Percentiles rank a stretch among this genome's conserved stretches.
Conservation (phyloP, 257 asterid species). For the Fraxinus cuspidata region DNA sequence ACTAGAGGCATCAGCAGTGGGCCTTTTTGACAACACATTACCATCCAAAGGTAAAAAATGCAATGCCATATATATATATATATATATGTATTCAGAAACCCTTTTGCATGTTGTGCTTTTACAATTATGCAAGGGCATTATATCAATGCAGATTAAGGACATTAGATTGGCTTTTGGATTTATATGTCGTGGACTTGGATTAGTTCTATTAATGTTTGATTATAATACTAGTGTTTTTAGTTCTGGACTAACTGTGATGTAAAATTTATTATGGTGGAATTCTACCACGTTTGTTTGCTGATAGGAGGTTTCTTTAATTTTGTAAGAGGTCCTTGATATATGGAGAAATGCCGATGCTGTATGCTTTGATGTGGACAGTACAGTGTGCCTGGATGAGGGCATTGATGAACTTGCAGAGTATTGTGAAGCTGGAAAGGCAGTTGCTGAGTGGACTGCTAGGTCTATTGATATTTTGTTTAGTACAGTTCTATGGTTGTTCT, state of each 20-base stretch:
- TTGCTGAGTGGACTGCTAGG: constrained; percentile 97
- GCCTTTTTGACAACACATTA: constrained; percentile 58
- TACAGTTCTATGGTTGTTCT: not conserved
- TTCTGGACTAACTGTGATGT: not conserved
- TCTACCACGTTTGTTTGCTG: constrained; percentile 24
- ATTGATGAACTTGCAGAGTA: constrained; percentile 96
- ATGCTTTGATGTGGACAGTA: constrained; percentile 97
- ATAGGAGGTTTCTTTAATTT: constrained; percentile 32
- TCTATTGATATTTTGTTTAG: constrained; percentile 17
- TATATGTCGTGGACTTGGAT: constrained; percentile 8
- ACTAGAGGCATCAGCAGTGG: constrained; percentile 38
- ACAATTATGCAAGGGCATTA: not conserved
- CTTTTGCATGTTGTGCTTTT: not conserved
- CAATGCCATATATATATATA: not conserved
- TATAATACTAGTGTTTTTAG: not conserved
- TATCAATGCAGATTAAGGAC: not conserved
- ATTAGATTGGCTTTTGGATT: not conserved
- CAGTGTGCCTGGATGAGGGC: constrained; percentile 95
- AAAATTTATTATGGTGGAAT: not conserved
- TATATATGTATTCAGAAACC: not conserved
- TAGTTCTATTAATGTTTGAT: not conserved
- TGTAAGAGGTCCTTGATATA: constrained; percentile 69
- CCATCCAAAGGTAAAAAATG: constrained; percentile 64
- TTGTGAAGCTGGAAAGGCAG: constrained; percentile 98
- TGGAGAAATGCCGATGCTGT: constrained; percentile 78